phyloP scores from a whole-genome alignment of 176 grass and related monocot species.

The Areca catechu region DNA sequence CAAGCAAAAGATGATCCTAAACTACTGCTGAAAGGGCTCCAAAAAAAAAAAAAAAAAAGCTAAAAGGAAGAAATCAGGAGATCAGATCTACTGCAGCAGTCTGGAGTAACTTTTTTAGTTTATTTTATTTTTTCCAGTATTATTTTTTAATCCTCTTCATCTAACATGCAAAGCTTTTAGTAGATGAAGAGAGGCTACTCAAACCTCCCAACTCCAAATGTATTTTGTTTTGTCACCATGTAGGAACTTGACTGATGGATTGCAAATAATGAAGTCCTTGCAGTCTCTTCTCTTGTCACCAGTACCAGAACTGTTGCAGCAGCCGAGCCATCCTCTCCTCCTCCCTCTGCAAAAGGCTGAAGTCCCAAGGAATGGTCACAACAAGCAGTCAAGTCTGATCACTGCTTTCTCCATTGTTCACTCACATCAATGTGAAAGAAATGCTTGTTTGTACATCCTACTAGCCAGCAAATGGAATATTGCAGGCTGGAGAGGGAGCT shows the following conservation, averaged over 20 bases:
- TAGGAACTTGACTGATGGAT: constrained; percentile 60
- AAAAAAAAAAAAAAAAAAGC: neutral
- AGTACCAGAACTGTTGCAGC: constrained; percentile 30
- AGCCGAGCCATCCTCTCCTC: constrained; percentile 9
- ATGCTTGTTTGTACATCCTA: constrained; percentile 64
- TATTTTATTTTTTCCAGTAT: constrained; percentile 14
- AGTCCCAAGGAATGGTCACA: neutral
- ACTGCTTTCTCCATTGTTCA: constrained; percentile 41
- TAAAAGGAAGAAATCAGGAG: neutral
- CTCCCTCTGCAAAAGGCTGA: neutral
- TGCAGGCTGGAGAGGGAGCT: constrained; percentile 23
- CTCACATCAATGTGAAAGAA: constrained; percentile 71
- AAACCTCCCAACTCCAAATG: constrained; percentile 39
- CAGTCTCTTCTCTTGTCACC: constrained; percentile 26
- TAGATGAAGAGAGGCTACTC: constrained; percentile 67
- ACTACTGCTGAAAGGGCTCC: no score
- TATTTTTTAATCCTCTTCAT: constrained; percentile 8
- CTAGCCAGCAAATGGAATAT: constrained; percentile 97
- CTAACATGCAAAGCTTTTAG: constrained; percentile 90
- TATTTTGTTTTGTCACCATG: constrained; percentile 62
- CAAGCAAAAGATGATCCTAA: constrained; percentile 12
- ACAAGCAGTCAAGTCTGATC: neutral
- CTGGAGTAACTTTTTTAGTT: no score
- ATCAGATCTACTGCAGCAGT: constrained; percentile 6
- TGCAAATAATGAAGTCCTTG: constrained; percentile 36